Evolutionary conservation across 208 protist genomes (phyloP), one percentile per base, ranked within the genome.

Genomic region (Leishmania martiniquensis): DNA sequence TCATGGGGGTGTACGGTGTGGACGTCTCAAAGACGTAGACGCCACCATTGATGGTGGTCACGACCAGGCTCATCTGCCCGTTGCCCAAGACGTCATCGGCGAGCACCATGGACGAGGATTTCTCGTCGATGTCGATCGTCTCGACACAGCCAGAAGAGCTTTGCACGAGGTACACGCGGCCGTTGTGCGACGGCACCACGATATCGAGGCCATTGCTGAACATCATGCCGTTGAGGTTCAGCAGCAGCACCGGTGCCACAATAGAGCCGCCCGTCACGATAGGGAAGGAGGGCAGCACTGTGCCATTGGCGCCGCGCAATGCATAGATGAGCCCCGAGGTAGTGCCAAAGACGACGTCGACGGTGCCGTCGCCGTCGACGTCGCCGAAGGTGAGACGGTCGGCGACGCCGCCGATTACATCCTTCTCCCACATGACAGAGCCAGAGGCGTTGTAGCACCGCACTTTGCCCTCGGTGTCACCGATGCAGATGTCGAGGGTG

Each of bases 41-140:
- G n/a, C 92, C 95, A 22, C 96, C 95, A 65, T 87, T 89, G 32
- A 96, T 83, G 34, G 95, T 98, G 37, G 87, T 94, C 1, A 99
- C 90, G 9, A 99, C 52, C 49, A 99, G 85, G 77, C 98, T 90
- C 57, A 98, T 77, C 52, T 96, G 87, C 2, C 96, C 97, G 81
- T 98, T 95, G 34, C 92, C 91, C 32, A 87, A 93, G 29, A 99
- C 66, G 82, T 99, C 97, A 72, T 98, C 93, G 12, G 91, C 92
- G 20, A 99, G 85, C 65, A 99, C 93, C 88, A 93, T 89, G 15
- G 91, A 84, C 32, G 92, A 97, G 42, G 92, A 91, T 70, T 91
- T 90, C 72, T 99, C 96, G 77, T 96, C 96, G 57, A 98, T 87
- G 72, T 99, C 97, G 63, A 98, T 90, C 39, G 69, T 85, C 72